Evolutionary conservation across 2,329 filamentous ascomycete genomes (phyloP), one percentile per base, ranked within the genome.

Genomic region (Aspergillus texensis): DNA sequence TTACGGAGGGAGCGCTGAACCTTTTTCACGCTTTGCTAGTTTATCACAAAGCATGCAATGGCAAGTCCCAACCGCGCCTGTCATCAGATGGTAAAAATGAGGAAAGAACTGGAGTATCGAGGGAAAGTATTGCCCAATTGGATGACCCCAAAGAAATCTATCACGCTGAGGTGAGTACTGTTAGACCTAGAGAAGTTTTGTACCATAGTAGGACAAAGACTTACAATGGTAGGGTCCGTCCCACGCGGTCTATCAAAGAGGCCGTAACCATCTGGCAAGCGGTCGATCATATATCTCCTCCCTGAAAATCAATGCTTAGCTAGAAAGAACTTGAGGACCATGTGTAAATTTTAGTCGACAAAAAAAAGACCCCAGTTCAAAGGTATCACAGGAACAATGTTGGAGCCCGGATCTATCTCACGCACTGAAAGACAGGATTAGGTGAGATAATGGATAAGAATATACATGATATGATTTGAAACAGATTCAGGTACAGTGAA

Each of bases 131-230:
- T 77, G 76, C 9, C 81, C 80, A 9, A 75, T 73, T 0, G 85
- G 85, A 70, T 89, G 86, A 0, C 87, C 87, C 61, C 80, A 88
- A 0, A 89, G 74, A 61, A 84, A 87, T 57, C 82, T 81, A 70
- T 88, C 87, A 10, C 81, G 69, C 71, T 85, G 72, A 24, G 68
- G 9, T 26, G 14, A 55, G 14, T 11, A 24, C 5, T 16, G n/a
- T 64, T 59, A 67, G 63, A 41, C 56, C 21, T 16, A 48, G 3
- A 8, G 19, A 9, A 10, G 41, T 41, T 41, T 12, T 55, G 8
- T 30, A 11, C 24, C 24, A 26, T 28, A 19, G 12, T 26, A 21
- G 32, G 24, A 24, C 16, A 58, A 43, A 50, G 56, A 70, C 78
- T 71, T 46, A 81, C 78, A 54, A 73, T 69, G 0, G 62, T 62